Conservation (phyloP, 225 moss, liverwort and hornwort species). For the Straminergon stramineum region DNA sequence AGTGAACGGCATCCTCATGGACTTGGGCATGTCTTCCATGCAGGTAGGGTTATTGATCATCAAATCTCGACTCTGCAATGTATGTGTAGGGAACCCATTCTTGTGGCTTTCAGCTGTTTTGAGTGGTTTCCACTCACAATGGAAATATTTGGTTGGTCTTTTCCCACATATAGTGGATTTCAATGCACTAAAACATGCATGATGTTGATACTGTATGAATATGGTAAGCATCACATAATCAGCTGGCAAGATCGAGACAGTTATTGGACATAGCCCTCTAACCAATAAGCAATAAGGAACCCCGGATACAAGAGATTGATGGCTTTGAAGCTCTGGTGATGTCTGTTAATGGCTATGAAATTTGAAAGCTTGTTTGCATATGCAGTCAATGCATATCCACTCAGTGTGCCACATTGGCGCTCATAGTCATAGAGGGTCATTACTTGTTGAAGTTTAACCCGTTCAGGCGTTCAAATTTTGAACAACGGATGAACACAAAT, state of each 20-base stretch:
- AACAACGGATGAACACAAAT: no score
- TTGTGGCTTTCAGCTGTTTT: neutral
- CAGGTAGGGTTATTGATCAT: slow-evolving; percentile 34
- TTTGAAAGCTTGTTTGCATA: neutral
- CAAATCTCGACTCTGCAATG: neutral
- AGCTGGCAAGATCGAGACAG: neutral
- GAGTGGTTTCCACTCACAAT: neutral
- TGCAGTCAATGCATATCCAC: neutral
- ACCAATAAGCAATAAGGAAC: neutral
- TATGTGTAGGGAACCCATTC: neutral
- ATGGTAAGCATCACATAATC: neutral
- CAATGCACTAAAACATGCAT: neutral
- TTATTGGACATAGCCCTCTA: neutral
- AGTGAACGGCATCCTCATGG: slow-evolving; percentile 94
- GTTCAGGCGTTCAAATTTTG: neutral
- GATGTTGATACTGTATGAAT: neutral
- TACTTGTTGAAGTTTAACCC: neutral
- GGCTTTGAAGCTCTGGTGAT: neutral
- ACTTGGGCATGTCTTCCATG: slow-evolving; percentile 99
- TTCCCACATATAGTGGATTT: neutral
- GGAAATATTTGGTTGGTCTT: neutral
- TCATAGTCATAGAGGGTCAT: neutral
- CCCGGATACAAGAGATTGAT: neutral
- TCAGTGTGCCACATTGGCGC: neutral
- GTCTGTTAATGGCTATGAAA: neutral